phyloP scores from a whole-genome alignment of 148 eudicot genomes.

The Agrostemma githago region DNA sequence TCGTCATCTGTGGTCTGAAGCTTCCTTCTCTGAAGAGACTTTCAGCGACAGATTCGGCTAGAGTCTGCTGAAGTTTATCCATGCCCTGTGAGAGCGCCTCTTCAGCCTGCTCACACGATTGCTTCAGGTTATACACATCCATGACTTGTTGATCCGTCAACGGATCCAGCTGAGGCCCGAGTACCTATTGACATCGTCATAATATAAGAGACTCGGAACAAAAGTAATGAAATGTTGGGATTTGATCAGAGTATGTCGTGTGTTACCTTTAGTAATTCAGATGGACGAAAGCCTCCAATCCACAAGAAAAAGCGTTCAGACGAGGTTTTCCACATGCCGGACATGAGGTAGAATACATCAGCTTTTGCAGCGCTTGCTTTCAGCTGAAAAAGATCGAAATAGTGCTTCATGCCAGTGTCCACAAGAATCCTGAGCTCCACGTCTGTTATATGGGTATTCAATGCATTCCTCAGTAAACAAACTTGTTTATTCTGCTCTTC shows the following conservation, averaged over 20 bases:
- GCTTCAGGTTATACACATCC: constrained; percentile 51
- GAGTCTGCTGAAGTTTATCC: constrained; percentile 69
- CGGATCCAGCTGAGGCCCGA: constrained; percentile 64
- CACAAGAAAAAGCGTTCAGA: constrained; percentile 85
- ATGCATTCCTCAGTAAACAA: constrained; percentile 48
- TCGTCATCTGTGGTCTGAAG: constrained; percentile 57
- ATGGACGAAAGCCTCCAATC: constrained; percentile 99
- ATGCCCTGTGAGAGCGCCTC: constrained; percentile 42
- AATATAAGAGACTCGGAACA: too few species aligned
- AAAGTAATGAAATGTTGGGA: background rate
- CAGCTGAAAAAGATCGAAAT: constrained; percentile 64
- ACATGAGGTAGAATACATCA: constrained; percentile 75
- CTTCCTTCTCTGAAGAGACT: constrained; percentile 58
- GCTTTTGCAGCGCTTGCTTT: constrained; percentile 75
- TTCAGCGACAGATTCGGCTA: constrained; percentile 57
- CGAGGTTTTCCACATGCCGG: constrained; percentile 89
- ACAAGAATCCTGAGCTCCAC: constrained; percentile 54
- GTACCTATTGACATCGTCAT: constrained; percentile 42
- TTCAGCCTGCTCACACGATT: constrained; percentile 48
- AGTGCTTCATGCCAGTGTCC: constrained; percentile 65
- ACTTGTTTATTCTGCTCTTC: constrained; percentile 70
- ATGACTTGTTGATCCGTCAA: constrained; percentile 52
- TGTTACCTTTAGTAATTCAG: constrained; percentile 77
- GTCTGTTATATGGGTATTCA: constrained; percentile 49
- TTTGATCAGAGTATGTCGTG: background rate